phyloP scores from a whole-genome alignment of 2,329 filamentous ascomycete species.

The Diplodia scrobiculata region DNA sequence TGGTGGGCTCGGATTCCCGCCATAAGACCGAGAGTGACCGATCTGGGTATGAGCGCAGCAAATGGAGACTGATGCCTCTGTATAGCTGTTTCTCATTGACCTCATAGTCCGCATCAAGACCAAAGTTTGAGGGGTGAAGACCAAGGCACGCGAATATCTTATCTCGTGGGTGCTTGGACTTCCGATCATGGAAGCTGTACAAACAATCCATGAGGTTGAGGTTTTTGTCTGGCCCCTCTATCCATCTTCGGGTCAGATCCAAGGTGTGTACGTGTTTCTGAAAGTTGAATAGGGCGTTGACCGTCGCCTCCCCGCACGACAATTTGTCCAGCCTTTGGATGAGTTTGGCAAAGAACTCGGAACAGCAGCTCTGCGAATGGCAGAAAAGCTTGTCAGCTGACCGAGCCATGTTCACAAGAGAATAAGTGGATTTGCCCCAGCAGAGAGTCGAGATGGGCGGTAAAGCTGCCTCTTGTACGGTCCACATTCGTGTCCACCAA shows the following conservation, averaged over 20 bases:
- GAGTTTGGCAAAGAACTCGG: background rate
- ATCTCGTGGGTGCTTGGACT: slow-evolving; percentile 2
- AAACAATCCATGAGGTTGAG: background rate
- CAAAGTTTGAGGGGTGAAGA: background rate
- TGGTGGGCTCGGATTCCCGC: background rate
- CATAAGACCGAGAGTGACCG: background rate
- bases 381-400: background rate
- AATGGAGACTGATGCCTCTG: background rate
- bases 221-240: background rate
- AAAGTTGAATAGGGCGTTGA: background rate
- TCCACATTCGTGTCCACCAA: slow-evolving; percentile 12
- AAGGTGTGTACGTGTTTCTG: background rate
- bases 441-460: background rate
- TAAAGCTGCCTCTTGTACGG: background rate
- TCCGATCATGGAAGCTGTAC: background rate
- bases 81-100: background rate
- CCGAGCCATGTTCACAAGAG: background rate
- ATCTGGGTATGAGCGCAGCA: background rate
- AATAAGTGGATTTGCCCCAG: background rate
- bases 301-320: background rate
- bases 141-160: background rate
- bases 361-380: slow-evolving; percentile 1
- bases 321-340: background rate
- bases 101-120: background rate
- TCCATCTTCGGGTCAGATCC: background rate